A percentile compares a stretch with the other conserved stretches of the same genome.
These are phyloP conservation scores for Moricandia moricandioides DNA, from an alignment of 345 rosid species.

Conservation along the genomic window DNA sequence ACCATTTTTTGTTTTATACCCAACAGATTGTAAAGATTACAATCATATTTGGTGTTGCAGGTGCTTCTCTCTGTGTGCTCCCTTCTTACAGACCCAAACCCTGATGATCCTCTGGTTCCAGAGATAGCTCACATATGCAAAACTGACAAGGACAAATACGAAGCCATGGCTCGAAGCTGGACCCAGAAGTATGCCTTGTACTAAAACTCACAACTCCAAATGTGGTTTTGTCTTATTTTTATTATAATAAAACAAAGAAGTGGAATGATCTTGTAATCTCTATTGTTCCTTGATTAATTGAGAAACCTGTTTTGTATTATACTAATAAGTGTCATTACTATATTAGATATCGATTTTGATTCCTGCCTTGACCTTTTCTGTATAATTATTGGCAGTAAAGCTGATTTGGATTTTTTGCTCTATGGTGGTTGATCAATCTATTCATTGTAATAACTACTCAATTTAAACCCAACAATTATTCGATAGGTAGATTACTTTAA, in stretches of 20 bases:
- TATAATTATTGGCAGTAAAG: background rate
- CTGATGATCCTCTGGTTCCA: too few relatives aligned
- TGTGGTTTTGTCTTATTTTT: conserved; percentile 17
- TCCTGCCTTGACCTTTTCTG: conserved; percentile 1
- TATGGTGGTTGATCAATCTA: conserved; percentile 30
- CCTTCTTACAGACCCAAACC: conserved; percentile 32
- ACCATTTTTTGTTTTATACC: background rate
- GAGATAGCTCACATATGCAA: conserved; percentile 62
- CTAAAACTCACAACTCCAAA: conserved; percentile 21
- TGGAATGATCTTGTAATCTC: conserved; percentile 13
- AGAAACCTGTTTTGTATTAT: background rate
- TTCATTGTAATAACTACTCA: conserved; percentile 28
- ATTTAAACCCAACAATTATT: conserved; percentile 11
- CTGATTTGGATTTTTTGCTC: background rate
- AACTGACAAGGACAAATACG: conserved; percentile 55
- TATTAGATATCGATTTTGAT: background rate
- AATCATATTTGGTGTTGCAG: conserved; percentile 29
- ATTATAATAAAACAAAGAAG: conserved; percentile 17
- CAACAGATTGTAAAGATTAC: background rate
- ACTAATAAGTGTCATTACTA: background rate
- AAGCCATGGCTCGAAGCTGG: conserved; percentile 25
- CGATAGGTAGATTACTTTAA: background rate
- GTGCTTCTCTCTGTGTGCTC: conserved; percentile 67
- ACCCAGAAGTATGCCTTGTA: too few relatives aligned
- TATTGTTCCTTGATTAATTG: background rate